These are phyloP conservation scores for Leccinum obscurum DNA, from an alignment of 768 basidiomycete species.

Conservation along the genomic window DNA sequence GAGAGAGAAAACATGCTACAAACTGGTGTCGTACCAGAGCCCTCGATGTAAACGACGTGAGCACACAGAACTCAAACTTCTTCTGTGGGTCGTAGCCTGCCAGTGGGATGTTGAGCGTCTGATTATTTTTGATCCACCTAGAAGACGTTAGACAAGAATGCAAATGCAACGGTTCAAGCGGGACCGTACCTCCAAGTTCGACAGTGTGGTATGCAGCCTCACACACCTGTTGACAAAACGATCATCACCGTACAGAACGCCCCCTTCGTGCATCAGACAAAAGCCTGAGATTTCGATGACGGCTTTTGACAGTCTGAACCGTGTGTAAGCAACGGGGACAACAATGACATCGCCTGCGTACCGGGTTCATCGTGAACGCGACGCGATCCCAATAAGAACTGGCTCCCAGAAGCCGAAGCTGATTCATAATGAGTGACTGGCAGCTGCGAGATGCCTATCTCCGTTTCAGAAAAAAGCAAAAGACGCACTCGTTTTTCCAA, in stretches of 20 bases:
- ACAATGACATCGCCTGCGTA: slow-evolving; percentile 32
- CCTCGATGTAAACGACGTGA: no score
- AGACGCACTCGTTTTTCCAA: slow-evolving; percentile 88
- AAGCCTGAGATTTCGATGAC: slow-evolving; percentile 78
- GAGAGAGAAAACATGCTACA: no score
- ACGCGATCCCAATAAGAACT: no score
- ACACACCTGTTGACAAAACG: slow-evolving; percentile 99
- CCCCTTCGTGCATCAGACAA: slow-evolving; percentile 87
- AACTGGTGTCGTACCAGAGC: no score
- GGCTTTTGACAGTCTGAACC: slow-evolving; percentile 61
- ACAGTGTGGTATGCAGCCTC: no score
- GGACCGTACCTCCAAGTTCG: slow-evolving; percentile 69
- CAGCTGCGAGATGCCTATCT: slow-evolving; percentile 53
- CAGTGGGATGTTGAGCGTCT: no score
- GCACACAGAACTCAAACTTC: no score
- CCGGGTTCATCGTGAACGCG: slow-evolving; percentile 88
- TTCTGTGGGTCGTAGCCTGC: no score
- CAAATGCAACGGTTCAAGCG: background rate
- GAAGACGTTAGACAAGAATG: slow-evolving; percentile 5
- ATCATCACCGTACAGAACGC: slow-evolving; percentile 91
- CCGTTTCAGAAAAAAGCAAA: no score
- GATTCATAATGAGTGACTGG: slow-evolving; percentile 85
- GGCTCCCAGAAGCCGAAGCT: slow-evolving; percentile 76
- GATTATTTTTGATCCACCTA: no score
- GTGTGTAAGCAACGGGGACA: slow-evolving; percentile 26